Evolutionary conservation across 2,329 filamentous ascomycete genomes (phyloP), one percentile per base, ranked within the genome.

Genomic region (Alternaria novae-zelandiae): DNA sequence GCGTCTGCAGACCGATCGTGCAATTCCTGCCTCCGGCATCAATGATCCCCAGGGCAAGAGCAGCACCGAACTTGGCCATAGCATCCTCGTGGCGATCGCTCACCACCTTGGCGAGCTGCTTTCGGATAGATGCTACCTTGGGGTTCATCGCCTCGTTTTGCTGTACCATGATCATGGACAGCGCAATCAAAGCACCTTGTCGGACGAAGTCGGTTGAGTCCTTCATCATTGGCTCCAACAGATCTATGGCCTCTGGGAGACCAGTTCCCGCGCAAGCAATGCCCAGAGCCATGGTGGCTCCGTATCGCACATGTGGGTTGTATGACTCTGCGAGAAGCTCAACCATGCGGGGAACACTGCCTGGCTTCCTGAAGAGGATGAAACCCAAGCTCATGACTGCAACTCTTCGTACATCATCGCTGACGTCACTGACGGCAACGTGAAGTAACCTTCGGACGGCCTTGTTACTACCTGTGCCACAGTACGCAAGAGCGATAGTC

Each of bases 141-240:
- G 96, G 94, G 82, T 98, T 99, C 93, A 97, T 97, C 26, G 91
- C 91, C 82, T 99, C 96, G 75, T 98, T 99, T 80, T 98, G 96
- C 83, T 99, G 96, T n/a, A 97, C 92, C 87, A 99, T 90, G 74
- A 99, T 97, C 96, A 99, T 99, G 64, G 96, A 89, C 61, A 98
- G 86, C 3, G 96, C 89, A 73, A 99, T 98, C 67, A 98, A 85
- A 44, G 96, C 95, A 78, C 96, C 96, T 82, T 99, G 96, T 71
- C 96, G 91, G 56, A 99, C 96, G 79, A 99, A 99, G 83, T 99
- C 96, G 62, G 94, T 97, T 8, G 96, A 96, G 73, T 99, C 96
- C 85, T 98, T 99, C 85, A 97, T 94, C 96, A 99, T 99, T 17
- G 96, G 96, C 84, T 99, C 96, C 5, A 99, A 87, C 17, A 99